Evolutionary conservation across 768 basidiomycete genomes (phyloP).

Genomic region (Sistotremastrum niveocremeum): DNA sequence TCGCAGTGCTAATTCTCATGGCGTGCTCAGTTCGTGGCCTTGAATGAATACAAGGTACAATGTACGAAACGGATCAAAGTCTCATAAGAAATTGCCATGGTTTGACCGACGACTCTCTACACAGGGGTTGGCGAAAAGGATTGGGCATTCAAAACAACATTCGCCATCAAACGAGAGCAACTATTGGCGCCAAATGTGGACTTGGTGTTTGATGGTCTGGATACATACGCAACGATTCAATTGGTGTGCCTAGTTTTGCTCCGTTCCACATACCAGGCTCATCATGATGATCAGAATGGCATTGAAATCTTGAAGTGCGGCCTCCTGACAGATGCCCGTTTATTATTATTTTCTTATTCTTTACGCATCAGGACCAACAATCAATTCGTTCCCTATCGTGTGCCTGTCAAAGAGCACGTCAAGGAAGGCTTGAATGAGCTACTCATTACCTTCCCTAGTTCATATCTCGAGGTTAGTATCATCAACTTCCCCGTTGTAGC

Average conservation of each 20-base stretch:
- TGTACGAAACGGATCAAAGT: slow-evolving; percentile 32
- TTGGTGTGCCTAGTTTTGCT: slow-evolving; percentile 30
- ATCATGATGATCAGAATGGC: background rate
- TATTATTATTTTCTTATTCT: background rate
- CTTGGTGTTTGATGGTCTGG: slow-evolving; percentile 81
- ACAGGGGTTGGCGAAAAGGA: slow-evolving; percentile 80
- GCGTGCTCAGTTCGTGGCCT: slow-evolving; percentile 46
- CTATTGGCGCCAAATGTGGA: slow-evolving; percentile 40
- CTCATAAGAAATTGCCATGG: background rate
- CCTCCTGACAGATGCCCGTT: background rate
- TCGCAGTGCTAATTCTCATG: slow-evolving; percentile 5
- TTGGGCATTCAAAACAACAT: slow-evolving; percentile 69
- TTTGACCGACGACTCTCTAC: background rate
- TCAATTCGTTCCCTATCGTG: slow-evolving; percentile 71
- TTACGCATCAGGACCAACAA: slow-evolving; percentile 43
- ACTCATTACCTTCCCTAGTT: slow-evolving; percentile 54
- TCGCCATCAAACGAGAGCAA: slow-evolving; percentile 37
- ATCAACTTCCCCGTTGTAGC: background rate
- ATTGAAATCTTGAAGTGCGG: background rate
- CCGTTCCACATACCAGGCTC: background rate
- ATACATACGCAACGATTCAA: slow-evolving; percentile 68
- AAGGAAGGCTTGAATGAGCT: slow-evolving; percentile 52
- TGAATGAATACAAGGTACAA: slow-evolving; percentile 85
- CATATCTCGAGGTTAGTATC: slow-evolving; percentile 46
- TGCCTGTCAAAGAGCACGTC: slow-evolving; percentile 40